Base-by-base conservation (phyloP, 192 early-diverging fungal species). In the Backusella liffmaniae region DNA sequence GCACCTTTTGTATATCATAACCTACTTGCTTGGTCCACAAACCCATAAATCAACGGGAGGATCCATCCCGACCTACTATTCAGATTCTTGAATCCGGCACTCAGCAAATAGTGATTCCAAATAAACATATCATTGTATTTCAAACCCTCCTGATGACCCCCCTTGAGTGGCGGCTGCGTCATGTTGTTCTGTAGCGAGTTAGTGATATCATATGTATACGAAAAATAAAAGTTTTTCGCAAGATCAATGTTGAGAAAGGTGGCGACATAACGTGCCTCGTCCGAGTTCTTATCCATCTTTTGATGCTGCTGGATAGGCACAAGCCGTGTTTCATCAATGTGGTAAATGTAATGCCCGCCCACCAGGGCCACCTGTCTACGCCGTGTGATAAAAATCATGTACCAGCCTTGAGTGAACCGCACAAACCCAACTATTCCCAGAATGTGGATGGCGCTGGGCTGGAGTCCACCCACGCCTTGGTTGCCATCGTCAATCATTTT, bases 221-320 rank as follows among this genome's bases (percentile, higher is more conserved):
- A 94, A 82, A 96, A 99, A 83, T 99, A 99, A 83, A 98, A 98
- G 85, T 98, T 96, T 76, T 97, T 96, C 59, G 90, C 91, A 77
- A 97, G 82, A 73, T 98, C 96, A 18, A 99, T 94, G 77, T 95
- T 96, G 44, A 92, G 87, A 80, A 97, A 99, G n/a, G 92, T 91
- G 39, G 89, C 84, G 18, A 95, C 86, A 67, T 95, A 96, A 78
- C 90, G 84, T 6, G 84, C 77, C 82, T 97, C 95, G 34, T 91
- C 88, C 4, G 92, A 90, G 53, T 92, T 91, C 74, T 92, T 90
- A 74, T 93, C 93, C 2, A 89, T 80, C 23, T 91, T 92, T 4
- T 62, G 21, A 5, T 84, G 80, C 32, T 81, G 82, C 0, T 92
- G 89, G 35, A 98, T 90, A 66, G 90, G 89, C 5, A 97, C 77